Percentiles rank a stretch among this genome's conserved stretches.
phyloP scores from a whole-genome alignment of 495 filamentous ascomycete genomes.

The Penicillium cataractarum region DNA sequence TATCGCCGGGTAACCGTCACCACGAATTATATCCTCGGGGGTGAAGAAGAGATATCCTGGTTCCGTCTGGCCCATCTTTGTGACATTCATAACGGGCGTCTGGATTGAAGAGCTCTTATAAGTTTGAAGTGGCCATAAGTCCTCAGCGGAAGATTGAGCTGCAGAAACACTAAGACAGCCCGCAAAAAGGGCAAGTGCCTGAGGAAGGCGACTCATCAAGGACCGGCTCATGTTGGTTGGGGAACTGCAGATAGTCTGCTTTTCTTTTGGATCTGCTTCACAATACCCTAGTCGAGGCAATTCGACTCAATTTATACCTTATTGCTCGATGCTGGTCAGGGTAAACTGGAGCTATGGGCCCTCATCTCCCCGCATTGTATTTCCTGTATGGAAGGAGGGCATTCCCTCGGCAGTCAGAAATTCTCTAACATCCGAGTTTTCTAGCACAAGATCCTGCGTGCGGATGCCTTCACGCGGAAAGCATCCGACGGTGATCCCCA shows the following conservation, averaged over 20 bases:
- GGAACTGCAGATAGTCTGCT: background rate
- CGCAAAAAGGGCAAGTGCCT: slow-evolving; percentile 9
- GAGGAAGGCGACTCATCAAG: background rate
- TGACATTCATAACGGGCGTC: slow-evolving; percentile 31
- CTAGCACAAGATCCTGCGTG: background rate
- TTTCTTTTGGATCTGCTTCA: background rate
- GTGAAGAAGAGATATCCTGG: slow-evolving; percentile 32
- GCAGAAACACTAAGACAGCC: slow-evolving; percentile 1
- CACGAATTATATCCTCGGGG: slow-evolving; percentile 14
- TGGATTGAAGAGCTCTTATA: slow-evolving; percentile 27
- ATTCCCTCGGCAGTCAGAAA: slow-evolving; percentile 7
- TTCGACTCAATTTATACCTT: slow-evolving; percentile 1
- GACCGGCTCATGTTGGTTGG: slow-evolving; percentile 2
- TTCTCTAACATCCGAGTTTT: background rate
- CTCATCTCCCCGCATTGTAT: slow-evolving; percentile 8
- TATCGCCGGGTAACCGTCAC: slow-evolving; percentile 23
- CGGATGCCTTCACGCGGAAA: background rate
- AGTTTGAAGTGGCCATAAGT: slow-evolving; percentile 15
- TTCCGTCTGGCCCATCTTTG: slow-evolving; percentile 32
- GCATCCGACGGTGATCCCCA: background rate
- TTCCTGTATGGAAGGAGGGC: no score
- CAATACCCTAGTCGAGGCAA: background rate
- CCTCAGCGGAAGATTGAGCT: slow-evolving; percentile 4
- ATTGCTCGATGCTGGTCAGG: background rate
- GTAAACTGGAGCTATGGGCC: background rate